Conservation (phyloP, 169 alveolate genomes). For the Eimeria sp. region DNA sequence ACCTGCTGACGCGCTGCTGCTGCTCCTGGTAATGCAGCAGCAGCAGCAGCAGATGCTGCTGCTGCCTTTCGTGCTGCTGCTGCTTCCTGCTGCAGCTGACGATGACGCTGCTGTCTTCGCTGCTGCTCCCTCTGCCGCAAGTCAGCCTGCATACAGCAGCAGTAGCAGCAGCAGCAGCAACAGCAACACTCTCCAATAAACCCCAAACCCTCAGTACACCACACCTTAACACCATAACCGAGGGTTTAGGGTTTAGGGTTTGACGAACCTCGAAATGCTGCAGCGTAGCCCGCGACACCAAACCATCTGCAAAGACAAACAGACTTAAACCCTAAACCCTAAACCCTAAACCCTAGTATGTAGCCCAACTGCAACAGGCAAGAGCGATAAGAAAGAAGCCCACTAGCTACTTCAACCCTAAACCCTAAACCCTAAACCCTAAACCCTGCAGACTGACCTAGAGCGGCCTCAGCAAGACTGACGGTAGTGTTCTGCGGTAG, state of each 20-base stretch:
- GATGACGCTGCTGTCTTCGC: neutral
- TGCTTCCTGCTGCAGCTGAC: neutral
- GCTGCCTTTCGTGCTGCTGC: neutral
- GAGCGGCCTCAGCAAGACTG: neutral
- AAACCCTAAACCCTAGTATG: too few relatives aligned
- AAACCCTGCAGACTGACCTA: neutral
- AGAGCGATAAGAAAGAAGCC: too few relatives aligned
- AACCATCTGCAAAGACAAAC: neutral
- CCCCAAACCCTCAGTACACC: neutral
- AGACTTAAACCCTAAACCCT: neutral
- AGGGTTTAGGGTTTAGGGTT: conserved; percentile 10
- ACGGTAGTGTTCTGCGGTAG: neutral
- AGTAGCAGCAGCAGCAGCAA: neutral
- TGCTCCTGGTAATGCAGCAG: neutral
- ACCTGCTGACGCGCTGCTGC: neutral
- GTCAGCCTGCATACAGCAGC: too few relatives aligned
- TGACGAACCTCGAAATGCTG: neutral
- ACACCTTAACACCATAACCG: neutral
- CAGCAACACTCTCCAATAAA: neutral
- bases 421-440: conserved; percentile 7
- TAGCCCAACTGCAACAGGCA: neutral
- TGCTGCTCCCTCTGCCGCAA: too few relatives aligned
- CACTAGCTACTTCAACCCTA: neutral
- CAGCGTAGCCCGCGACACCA: neutral
- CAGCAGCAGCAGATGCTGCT: too few relatives aligned